Evolutionary conservation across 2,329 filamentous ascomycete genomes (phyloP).

Genomic region (Alternaria infectoria): DNA sequence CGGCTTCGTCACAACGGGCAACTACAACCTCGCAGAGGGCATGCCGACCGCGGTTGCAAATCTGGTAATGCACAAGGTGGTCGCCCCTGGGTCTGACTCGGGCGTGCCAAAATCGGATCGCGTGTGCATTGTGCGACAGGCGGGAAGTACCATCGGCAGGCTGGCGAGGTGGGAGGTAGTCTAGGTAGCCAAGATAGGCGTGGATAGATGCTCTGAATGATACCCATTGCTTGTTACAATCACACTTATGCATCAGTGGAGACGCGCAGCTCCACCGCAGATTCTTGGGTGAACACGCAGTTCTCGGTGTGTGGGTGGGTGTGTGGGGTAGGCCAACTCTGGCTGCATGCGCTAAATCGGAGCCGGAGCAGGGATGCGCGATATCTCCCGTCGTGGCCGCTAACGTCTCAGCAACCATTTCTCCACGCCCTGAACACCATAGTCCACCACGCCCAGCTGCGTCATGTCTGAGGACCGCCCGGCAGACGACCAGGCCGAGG

Average conservation of each 20-base stretch:
- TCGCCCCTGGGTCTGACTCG: conserved; percentile 49
- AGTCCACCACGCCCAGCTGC: conserved; percentile 25
- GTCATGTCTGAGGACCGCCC: conserved; percentile 47
- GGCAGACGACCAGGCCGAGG: conserved; percentile 37
- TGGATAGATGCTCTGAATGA: background rate
- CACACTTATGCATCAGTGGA: background rate
- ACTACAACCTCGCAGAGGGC: conserved; percentile 80
- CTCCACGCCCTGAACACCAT: conserved; percentile 21
- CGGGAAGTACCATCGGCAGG: conserved; percentile 79
- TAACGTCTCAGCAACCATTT: conserved; percentile 29
- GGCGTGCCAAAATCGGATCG: conserved; percentile 41
- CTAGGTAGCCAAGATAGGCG: conserved; percentile 32
- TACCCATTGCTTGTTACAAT: background rate
- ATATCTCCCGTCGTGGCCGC: conserved; percentile 29
- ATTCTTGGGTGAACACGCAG: conserved; percentile 1
- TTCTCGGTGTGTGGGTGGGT: conserved; percentile 7
- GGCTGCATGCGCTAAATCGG: conserved; percentile 24
- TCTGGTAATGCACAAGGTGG: conserved; percentile 66
- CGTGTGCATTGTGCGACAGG: conserved; percentile 81
- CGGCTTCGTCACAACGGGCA: conserved; percentile 88
- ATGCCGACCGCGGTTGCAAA: conserved; percentile 77
- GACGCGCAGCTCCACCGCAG: background rate
- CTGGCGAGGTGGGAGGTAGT: conserved; percentile 78
- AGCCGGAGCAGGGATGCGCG: conserved; percentile 18
- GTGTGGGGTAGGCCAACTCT: conserved; percentile 10